phyloP scores from a whole-genome alignment of 2,329 filamentous ascomycete genomes.

The Elsinoe fawcettii region DNA sequence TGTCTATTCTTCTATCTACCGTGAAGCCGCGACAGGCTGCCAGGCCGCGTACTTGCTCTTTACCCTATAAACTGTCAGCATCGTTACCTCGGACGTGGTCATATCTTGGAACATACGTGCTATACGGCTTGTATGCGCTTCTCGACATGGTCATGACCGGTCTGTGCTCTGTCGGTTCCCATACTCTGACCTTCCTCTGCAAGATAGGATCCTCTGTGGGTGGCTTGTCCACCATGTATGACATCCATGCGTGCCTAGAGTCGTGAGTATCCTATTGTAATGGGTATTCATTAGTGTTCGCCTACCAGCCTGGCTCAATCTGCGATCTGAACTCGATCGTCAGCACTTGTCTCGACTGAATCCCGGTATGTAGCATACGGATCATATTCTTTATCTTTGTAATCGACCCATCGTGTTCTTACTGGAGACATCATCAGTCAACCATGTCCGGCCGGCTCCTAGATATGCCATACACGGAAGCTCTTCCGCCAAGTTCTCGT shows the following conservation, averaged over 20 bases:
- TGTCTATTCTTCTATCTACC: slow-evolving; percentile 20
- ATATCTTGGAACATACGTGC: slow-evolving; percentile 60
- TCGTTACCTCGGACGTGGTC: neutral
- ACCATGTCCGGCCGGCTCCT: slow-evolving; percentile 3
- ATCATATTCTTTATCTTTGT: slow-evolving; percentile 79
- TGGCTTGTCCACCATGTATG: slow-evolving; percentile 82
- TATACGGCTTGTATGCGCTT: slow-evolving; percentile 86
- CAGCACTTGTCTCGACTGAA: slow-evolving; percentile 24
- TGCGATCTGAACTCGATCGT: slow-evolving; percentile 53
- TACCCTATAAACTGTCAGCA: slow-evolving; percentile 28
- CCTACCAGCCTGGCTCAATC: slow-evolving; percentile 80
- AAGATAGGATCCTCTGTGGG: slow-evolving; percentile 69
- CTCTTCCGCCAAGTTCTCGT: slow-evolving; percentile 84
- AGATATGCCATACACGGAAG: slow-evolving; percentile 62
- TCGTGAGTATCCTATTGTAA: slow-evolving; percentile 16
- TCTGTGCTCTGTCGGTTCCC: slow-evolving; percentile 67
- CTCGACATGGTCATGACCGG: slow-evolving; percentile 68
- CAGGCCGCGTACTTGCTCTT: slow-evolving; percentile 45
- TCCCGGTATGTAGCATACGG: slow-evolving; percentile 44
- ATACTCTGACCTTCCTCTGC: slow-evolving; percentile 57
- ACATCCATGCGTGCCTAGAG: slow-evolving; percentile 85
- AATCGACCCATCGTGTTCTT: slow-evolving; percentile 95
- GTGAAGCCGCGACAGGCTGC: slow-evolving; percentile 40
- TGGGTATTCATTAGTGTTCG: neutral
- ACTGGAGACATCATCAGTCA: slow-evolving; percentile 45